These are phyloP conservation scores for Colletotrichum brevisporum DNA, from an alignment of 2,329 filamentous ascomycete species.

Conservation along the genomic window DNA sequence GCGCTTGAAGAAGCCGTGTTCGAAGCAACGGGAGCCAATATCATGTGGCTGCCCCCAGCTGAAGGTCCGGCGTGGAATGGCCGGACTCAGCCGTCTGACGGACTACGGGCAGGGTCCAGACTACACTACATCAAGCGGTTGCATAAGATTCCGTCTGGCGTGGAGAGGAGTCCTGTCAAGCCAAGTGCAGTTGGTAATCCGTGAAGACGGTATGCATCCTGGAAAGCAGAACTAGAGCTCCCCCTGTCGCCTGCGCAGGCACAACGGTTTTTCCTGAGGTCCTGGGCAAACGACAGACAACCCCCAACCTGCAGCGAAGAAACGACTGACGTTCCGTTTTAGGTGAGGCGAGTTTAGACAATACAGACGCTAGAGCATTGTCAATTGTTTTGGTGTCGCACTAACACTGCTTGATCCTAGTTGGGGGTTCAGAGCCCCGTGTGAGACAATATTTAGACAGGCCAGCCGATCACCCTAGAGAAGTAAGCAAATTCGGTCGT, in stretches of 20 bases:
- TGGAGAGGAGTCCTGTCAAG: no score
- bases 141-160: no score
- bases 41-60: background rate
- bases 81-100: no score
- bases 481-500: background rate
- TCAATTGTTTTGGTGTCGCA: constrained; percentile 8
- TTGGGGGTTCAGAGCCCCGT: constrained; percentile 8
- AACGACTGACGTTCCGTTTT: constrained; percentile 1
- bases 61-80: background rate
- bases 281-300: background rate
- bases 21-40: background rate
- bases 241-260: no score
- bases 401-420: constrained; percentile 15
- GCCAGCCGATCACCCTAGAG: constrained; percentile 4
- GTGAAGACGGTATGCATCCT: no score
- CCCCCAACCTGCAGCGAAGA: background rate
- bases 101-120: no score
- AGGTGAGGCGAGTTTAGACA: constrained; percentile 13
- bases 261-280: background rate
- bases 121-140: no score
- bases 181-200: no score
- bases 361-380: constrained; percentile 28
- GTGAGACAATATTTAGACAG: constrained; percentile 22
- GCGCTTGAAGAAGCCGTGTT: background rate
- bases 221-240: no score